A percentile compares a stretch with the other conserved stretches of the same genome.
Conservation (phyloP, 169 alveolate genomes). For the Plasmodium inui region DNA sequence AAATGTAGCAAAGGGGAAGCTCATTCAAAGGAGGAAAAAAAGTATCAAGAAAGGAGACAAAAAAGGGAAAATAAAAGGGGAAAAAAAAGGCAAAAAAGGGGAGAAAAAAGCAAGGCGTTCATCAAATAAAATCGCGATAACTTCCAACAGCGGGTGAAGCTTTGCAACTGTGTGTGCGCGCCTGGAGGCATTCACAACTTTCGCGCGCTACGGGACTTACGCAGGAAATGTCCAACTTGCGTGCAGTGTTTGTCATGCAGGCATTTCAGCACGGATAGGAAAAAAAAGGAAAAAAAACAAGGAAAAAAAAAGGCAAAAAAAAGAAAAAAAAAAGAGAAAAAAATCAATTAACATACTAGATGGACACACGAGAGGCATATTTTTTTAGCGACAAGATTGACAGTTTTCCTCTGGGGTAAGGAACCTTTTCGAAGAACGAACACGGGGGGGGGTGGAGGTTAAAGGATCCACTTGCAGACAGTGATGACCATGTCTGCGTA, state of each 20-base stretch:
- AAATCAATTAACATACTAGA: neutral
- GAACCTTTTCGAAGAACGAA: no score
- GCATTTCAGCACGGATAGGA: slow-evolving; percentile 23
- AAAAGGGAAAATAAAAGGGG: neutral
- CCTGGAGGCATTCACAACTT: neutral
- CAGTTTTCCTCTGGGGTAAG: neutral
- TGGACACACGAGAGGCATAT: neutral
- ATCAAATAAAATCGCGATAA: neutral
- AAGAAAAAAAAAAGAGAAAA: neutral
- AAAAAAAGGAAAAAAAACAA: neutral
- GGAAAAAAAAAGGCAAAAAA: neutral
- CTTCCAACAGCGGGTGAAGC: neutral
- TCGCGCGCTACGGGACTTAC: neutral
- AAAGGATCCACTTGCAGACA: no score
- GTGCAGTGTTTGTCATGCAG: slow-evolving; percentile 4
- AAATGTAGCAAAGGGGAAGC: neutral
- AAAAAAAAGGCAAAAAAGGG: neutral
- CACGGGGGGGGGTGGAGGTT: no score
- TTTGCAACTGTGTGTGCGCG: neutral
- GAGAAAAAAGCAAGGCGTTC: neutral
- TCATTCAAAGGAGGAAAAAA: no score
- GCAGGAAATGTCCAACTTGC: neutral
- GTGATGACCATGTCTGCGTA: no score
- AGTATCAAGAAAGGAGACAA: neutral
- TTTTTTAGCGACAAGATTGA: neutral